Percentiles rank a stretch among this genome's conserved stretches.
phyloP scores from a whole-genome alignment of 371 early-diverging fungal genomes.

The Mortierella sp. region DNA sequence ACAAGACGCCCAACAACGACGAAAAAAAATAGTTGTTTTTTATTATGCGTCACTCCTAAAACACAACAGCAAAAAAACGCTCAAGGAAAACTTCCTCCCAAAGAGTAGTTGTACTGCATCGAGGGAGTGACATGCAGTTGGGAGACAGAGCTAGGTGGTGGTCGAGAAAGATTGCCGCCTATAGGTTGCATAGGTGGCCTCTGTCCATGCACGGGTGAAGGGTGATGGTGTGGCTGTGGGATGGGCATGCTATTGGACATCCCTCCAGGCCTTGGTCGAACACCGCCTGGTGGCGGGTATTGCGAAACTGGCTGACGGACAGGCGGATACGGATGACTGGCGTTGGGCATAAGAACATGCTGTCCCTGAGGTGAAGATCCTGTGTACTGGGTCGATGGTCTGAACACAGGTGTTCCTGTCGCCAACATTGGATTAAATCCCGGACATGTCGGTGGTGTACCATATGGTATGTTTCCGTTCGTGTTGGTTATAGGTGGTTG shows the following conservation, averaged over 20 bases:
- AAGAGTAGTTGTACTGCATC: not conserved
- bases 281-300: not conserved
- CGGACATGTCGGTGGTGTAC: not conserved
- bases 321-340: not conserved
- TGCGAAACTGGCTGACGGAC: not conserved
- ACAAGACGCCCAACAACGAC: too few relatives aligned
- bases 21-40: not conserved
- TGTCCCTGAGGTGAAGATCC: not conserved
- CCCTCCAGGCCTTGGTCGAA: not conserved
- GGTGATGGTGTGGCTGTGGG: not conserved
- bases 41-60: not conserved
- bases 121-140: not conserved
- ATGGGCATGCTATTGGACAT: not conserved
- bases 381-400: not conserved
- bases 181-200: not conserved
- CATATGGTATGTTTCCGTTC: not conserved
- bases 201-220: not conserved
- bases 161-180: not conserved
- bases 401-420: not conserved
- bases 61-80: not conserved
- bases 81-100: not conserved
- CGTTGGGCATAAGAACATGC: not conserved
- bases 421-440: not conserved
- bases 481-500: not conserved
- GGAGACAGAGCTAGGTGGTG: not conserved